These are phyloP conservation scores for Zygnema circumcarinatum DNA, from an alignment of 139 green algal species.

Conservation along the genomic window DNA sequence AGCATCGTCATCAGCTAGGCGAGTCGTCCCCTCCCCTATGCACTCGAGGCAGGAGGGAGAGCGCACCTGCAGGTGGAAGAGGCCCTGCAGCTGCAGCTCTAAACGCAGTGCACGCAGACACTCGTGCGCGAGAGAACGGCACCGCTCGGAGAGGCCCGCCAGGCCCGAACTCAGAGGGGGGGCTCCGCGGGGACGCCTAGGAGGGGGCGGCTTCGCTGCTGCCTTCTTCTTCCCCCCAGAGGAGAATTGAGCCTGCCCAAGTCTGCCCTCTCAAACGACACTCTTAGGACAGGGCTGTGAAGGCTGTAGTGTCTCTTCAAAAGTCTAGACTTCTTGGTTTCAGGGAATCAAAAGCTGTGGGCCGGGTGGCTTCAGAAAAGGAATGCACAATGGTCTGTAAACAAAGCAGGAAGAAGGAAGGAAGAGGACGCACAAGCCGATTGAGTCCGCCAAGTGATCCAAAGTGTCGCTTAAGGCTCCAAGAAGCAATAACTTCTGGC, in stretches of 20 bases:
- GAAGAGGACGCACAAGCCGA: slow-evolving; percentile 17
- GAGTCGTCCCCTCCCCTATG: too few relatives aligned
- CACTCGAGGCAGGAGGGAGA: too few relatives aligned
- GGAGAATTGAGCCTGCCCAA: neutral
- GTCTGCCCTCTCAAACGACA: slow-evolving; percentile 1
- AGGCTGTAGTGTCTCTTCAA: too few relatives aligned
- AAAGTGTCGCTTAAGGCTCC: slow-evolving; percentile 53
- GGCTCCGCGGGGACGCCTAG: neutral
- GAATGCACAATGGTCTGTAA: too few relatives aligned
- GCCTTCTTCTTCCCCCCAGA: slow-evolving; percentile 6
- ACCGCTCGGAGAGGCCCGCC: slow-evolving; percentile 11
- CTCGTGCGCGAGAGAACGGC: slow-evolving; percentile 23
- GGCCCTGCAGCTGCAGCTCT: slow-evolving; percentile 55
- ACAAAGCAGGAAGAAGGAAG: neutral
- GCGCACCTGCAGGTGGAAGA: slow-evolving; percentile 51
- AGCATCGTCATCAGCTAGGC: too few relatives aligned
- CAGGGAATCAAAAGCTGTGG: too few relatives aligned
- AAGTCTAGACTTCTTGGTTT: too few relatives aligned
- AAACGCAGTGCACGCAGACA: slow-evolving; percentile 39
- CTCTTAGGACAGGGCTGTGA: neutral
- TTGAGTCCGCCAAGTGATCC: slow-evolving; percentile 47
- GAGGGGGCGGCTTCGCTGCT: neutral
- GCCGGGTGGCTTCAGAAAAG: too few relatives aligned
- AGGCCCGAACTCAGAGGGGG: slow-evolving; percentile 22
- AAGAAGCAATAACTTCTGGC: slow-evolving; percentile 40